Conservation (phyloP, 768 basidiomycete genomes). For the Amanita subjunquillea region DNA sequence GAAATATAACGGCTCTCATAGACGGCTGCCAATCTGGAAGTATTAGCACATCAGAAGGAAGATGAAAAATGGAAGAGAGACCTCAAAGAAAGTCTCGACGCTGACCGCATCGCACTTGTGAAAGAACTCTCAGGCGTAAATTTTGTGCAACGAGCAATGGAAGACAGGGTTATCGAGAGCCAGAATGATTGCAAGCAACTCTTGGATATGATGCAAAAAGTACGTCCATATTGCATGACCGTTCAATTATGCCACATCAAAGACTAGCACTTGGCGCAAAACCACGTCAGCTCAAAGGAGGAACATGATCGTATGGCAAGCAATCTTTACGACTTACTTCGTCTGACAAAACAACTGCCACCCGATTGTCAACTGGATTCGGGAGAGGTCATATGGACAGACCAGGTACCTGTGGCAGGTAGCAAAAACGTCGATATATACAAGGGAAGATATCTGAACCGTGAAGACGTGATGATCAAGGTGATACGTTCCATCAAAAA, state of each 20-base stretch:
- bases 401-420: constrained; percentile 39
- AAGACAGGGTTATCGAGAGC: constrained; percentile 20
- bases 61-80: constrained; percentile 1
- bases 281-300: constrained; percentile 19
- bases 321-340: constrained; percentile 42
- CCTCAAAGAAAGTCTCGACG: background rate
- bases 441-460: constrained; percentile 24
- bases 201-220: constrained; percentile 43
- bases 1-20: constrained; percentile 19
- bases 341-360: constrained; percentile 32
- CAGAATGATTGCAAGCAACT: constrained; percentile 24
- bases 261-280: constrained; percentile 23
- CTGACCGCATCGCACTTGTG: constrained; percentile 9
- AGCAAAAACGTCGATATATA: constrained; percentile 42
- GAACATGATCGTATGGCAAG: constrained; percentile 33
- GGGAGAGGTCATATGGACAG: constrained; percentile 41
- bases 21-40: constrained; percentile 10
- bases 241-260: background rate
- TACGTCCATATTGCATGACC: constrained; percentile 9
- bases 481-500: constrained; percentile 2
- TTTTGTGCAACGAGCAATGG: constrained; percentile 26
- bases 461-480: constrained; percentile 5
- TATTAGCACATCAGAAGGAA: background rate
- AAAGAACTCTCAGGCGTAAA: constrained; percentile 33
- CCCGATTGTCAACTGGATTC: constrained; percentile 39